These are phyloP conservation scores for Russula olivacea DNA, from an alignment of 768 basidiomycete species.

Conservation along the genomic window DNA sequence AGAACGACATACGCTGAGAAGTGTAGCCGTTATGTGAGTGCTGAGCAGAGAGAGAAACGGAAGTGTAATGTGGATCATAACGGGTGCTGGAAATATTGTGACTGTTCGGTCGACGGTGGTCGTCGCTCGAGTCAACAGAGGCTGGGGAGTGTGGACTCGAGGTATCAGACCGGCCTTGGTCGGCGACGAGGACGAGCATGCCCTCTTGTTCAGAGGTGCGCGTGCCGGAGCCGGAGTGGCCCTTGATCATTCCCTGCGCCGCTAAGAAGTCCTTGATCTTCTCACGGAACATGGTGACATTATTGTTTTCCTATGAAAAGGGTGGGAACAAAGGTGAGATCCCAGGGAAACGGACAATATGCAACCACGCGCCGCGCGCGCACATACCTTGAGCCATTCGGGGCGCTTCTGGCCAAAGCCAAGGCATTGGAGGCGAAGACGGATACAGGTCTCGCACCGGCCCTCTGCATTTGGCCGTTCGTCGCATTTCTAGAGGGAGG, in stretches of 20 bases:
- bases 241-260: conserved; percentile 85
- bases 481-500: conserved; percentile 65
- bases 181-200: conserved; percentile 47
- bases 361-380: conserved; percentile 29
- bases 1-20: conserved; percentile 24
- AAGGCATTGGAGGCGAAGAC: conserved; percentile 76
- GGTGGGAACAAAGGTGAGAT: conserved; percentile 7
- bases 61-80: conserved; percentile 29
- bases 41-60: conserved; percentile 24
- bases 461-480: conserved; percentile 59
- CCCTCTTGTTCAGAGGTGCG: conserved; percentile 51
- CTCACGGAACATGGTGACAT: conserved; percentile 62
- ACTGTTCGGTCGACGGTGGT: conserved; percentile 34
- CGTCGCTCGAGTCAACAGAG: conserved; percentile 40
- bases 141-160: conserved; percentile 41
- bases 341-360: background rate
- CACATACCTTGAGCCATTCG: conserved; percentile 73
- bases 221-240: conserved; percentile 67
- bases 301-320: conserved; percentile 53
- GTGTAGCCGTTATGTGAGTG: conserved; percentile 23
- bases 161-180: conserved; percentile 32
- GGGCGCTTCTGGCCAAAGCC: conserved; percentile 83
- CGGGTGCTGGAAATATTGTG: conserved; percentile 33
- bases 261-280: conserved; percentile 76
- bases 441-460: conserved; percentile 68